These are phyloP conservation scores for Trypanosoma avium DNA, from an alignment of 208 protist genomes.

Conservation along the genomic window DNA sequence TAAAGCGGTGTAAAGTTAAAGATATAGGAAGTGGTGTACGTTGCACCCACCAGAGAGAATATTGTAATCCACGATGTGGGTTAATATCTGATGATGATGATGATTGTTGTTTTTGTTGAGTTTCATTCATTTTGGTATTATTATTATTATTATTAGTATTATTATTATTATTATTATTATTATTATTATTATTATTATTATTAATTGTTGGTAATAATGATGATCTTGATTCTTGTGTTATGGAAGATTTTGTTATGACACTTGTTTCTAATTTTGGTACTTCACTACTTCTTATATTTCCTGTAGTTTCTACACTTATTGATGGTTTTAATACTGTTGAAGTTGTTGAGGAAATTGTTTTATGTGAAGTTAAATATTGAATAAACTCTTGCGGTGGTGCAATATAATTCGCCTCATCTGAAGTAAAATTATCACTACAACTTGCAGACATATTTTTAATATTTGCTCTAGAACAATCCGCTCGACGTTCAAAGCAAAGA, in stretches of 20 bases:
- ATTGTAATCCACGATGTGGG: conserved; percentile 32
- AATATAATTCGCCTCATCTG: background rate
- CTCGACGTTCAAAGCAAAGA: conserved; percentile 31
- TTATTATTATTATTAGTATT: too few species aligned
- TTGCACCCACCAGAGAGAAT: conserved; percentile 56
- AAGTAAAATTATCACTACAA: background rate
- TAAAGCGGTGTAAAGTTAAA: conserved; percentile 41
- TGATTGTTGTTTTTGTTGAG: too few species aligned
- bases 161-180: too few species aligned
- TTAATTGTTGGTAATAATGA: too few species aligned
- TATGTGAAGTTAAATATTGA: conserved; percentile 13
- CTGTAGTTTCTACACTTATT: conserved; percentile 9
- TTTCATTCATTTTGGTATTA: too few species aligned
- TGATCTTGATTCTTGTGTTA: too few species aligned
- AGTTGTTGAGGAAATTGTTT: background rate
- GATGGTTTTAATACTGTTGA: background rate
- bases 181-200: too few species aligned
- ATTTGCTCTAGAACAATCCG: too few species aligned
- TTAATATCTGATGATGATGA: background rate
- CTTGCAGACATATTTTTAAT: too few species aligned
- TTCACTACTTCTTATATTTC: background rate
- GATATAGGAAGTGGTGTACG: conserved; percentile 32
- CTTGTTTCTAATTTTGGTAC: too few species aligned
- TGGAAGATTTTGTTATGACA: too few species aligned
- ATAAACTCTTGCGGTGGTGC: conserved; percentile 10